These are phyloP conservation scores for Hibiscus syriacus DNA, from an alignment of 345 rosid species.

Conservation along the genomic window DNA sequence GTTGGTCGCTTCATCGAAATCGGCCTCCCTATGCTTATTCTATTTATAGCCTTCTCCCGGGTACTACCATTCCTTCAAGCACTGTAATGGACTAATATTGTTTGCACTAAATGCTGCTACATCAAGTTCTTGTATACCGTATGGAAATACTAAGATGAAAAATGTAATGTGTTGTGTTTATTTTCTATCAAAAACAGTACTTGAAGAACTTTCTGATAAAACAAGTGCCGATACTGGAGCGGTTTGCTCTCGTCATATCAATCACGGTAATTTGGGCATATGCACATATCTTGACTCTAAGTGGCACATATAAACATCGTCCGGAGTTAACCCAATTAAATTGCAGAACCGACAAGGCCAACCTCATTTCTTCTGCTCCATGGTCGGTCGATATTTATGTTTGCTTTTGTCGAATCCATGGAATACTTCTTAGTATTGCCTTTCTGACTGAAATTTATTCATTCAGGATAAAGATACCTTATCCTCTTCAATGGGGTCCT, in stretches of 20 bases:
- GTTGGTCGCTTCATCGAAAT: constrained; percentile 85
- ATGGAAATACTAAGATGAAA: not conserved
- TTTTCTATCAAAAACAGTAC: constrained; percentile 46
- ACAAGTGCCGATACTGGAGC: constrained; percentile 68
- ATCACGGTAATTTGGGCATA: constrained; percentile 81
- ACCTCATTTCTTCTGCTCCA: constrained; percentile 97
- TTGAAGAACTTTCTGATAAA: constrained; percentile 62
- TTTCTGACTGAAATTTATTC: constrained; percentile 10
- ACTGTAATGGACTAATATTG: not conserved
- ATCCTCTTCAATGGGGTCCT: constrained; percentile 99
- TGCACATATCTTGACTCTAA: constrained; percentile 90
- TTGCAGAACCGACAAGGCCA: constrained; percentile 90
- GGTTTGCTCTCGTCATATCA: constrained; percentile 78
- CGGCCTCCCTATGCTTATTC: constrained; percentile 86
- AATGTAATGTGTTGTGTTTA: too few species aligned
- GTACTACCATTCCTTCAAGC: constrained; percentile 24
- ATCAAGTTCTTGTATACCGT: not conserved
- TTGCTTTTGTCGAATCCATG: not conserved
- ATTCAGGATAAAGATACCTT: constrained; percentile 86
- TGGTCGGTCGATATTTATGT: constrained; percentile 28
- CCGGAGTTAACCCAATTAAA: constrained; percentile 67
- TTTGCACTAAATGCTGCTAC: not conserved
- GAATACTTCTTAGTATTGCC: not conserved
- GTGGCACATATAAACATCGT: constrained; percentile 87
- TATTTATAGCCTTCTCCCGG: constrained; percentile 80